A percentile compares a stretch with the other conserved stretches of the same genome.
phyloP scores from a whole-genome alignment of 2,329 filamentous ascomycete species.

The Sarocladium oryzae region DNA sequence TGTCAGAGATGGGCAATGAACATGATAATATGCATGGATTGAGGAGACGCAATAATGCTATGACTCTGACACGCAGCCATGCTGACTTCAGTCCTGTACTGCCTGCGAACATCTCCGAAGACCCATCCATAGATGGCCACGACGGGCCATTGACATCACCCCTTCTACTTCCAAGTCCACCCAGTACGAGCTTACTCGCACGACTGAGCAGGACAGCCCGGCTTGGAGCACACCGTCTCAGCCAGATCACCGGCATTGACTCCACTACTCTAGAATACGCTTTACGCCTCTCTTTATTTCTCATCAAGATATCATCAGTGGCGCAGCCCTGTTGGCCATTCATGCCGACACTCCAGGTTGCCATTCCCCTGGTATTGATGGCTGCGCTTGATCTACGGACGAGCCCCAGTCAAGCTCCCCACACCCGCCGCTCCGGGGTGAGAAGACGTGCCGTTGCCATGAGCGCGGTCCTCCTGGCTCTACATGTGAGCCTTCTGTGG shows the following conservation, averaged over 20 bases:
- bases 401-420: neutral
- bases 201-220: constrained; percentile 17
- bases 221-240: neutral
- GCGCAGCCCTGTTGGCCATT: constrained; percentile 66
- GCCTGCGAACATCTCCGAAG: neutral
- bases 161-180: constrained; percentile 12
- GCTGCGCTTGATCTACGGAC: constrained; percentile 57
- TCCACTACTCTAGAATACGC: constrained; percentile 2
- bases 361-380: constrained; percentile 60
- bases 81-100: neutral
- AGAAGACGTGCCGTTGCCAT: constrained; percentile 16
- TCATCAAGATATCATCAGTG: constrained; percentile 61
- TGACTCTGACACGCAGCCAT: neutral
- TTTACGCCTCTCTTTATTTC: constrained; percentile 54
- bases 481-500: constrained; percentile 30
- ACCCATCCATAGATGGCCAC: neutral
- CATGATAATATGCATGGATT: neutral
- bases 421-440: neutral
- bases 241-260: neutral
- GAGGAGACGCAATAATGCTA: neutral
- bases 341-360: constrained; percentile 55
- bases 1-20: neutral
- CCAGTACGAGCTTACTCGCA: constrained; percentile 10
- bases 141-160: neutral
- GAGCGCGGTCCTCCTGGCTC: constrained; percentile 22